phyloP scores from a whole-genome alignment of 1,284 basidiomycete species.

The Tylopilus sp. region DNA sequence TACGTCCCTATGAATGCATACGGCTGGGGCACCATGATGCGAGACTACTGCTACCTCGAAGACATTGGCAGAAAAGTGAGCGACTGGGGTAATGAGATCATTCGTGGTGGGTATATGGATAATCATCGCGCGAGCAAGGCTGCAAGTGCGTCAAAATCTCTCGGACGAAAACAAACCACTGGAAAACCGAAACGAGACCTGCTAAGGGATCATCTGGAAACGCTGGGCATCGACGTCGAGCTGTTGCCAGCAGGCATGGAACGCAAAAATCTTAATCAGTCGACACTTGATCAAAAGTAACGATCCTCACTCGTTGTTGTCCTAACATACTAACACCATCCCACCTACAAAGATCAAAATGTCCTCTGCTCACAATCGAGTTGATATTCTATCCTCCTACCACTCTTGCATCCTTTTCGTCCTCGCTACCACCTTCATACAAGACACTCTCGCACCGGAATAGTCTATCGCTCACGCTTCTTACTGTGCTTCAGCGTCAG shows the following conservation, averaged over 20 bases:
- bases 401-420: constrained; percentile 42
- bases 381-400: constrained; percentile 58
- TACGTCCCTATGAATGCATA: constrained; percentile 81
- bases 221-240: constrained; percentile 70
- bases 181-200: constrained; percentile 49
- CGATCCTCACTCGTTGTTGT: constrained; percentile 30
- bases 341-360: constrained; percentile 56
- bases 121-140: constrained; percentile 20
- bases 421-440: constrained; percentile 37
- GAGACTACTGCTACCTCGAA: constrained; percentile 83
- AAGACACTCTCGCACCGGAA: constrained; percentile 65
- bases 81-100: constrained; percentile 72
- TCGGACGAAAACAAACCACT: constrained; percentile 20
- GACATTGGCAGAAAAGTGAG: constrained; percentile 70
- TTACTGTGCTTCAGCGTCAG: constrained; percentile 48
- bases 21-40: constrained; percentile 78
- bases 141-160: constrained; percentile 11
- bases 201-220: constrained; percentile 64
- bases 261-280: constrained; percentile 71
- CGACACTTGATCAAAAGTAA: constrained; percentile 74
- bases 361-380: constrained; percentile 71
- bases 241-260: constrained; percentile 84
- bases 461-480: constrained; percentile 48
- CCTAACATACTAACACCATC: constrained; percentile 4
- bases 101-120: constrained; percentile 45